Base-by-base conservation (phyloP, 352 stramenopile genomes). In the Phytopythium cucurbitacearum region DNA sequence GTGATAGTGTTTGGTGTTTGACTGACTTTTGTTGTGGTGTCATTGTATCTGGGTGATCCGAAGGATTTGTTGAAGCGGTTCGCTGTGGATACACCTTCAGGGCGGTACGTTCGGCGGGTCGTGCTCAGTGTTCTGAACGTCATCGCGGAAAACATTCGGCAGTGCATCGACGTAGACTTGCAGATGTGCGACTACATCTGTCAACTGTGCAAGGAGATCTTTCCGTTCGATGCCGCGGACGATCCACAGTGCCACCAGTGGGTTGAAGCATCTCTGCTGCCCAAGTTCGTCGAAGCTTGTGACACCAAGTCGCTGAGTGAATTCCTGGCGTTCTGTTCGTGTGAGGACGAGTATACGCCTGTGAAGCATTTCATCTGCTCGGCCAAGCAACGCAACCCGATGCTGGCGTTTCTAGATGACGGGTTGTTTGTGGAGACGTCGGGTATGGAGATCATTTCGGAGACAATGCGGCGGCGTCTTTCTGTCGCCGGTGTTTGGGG, bases 391-490 rank as follows among this genome's bases (percentile, higher is more conserved):
- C 53, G 57, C 21, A 79, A 87, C 45, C 67, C 79, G 4, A 69
- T 65, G 2, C 53, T 90, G 13, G 73, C 74, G 35, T 92, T 92
- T 46, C 59, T 92, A 5, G 78, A 90, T 51, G 81, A 92, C 37
- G 76, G 87, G n/a, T 54, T 85, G 34, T 92, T 90, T 39, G 73
- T 56, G 2, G 70, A 78, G 37, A 77, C 76, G 3, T 73, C 70
- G 13, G 81, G 81, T 1, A 84, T 92, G 45, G 81, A 92, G 48
- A 86, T 90, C 40, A 92, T 92, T 13, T 77, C 79, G 0, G 76
- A 90, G 53, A 71, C 60, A 42, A 89, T 91, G 79, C 75, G 82
- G 2, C 68, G 78, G 13, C 77, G 82, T 15, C 57, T 93, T 48
- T 91, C 78, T 16, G 74, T 91, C 35, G 82, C 82, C 50, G 82